A percentile compares a stretch with the other conserved stretches of the same genome.
These are phyloP conservation scores for Millerozyma miso DNA, from an alignment of 805 yeast species.

Conservation along the genomic window DNA sequence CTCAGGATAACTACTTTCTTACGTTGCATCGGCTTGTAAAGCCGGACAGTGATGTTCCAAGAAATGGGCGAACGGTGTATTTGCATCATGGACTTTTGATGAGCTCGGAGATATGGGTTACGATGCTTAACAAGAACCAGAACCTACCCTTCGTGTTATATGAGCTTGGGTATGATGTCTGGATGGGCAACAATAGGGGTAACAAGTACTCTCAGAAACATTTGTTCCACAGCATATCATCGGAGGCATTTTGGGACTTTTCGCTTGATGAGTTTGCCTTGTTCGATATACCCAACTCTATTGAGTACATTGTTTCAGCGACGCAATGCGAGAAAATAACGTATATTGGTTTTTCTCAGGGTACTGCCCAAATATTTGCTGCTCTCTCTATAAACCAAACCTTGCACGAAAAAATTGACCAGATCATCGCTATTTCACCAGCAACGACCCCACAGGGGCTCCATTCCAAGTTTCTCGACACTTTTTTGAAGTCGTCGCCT, in stretches of 20 bases:
- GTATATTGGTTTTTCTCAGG: conserved; percentile 90
- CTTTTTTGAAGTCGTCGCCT: conserved; percentile 74
- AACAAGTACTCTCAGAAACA: conserved; percentile 91
- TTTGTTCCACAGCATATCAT: conserved; percentile 25
- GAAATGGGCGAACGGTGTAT: conserved; percentile 52
- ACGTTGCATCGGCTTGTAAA: conserved; percentile 67
- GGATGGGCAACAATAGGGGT: conserved; percentile 62
- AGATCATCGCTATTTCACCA: conserved; percentile 83
- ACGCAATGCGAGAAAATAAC: conserved; percentile 44
- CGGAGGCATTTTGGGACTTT: conserved; percentile 77
- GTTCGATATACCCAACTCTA: conserved; percentile 81
- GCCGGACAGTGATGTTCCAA: conserved; percentile 11
- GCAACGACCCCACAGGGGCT: conserved; percentile 91
- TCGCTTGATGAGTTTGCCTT: conserved; percentile 88
- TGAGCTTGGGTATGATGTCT: conserved; percentile 87
- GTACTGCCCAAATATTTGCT: conserved; percentile 91
- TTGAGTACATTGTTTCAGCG: conserved; percentile 61
- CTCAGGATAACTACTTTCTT: conserved; percentile 72
- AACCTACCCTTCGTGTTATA: conserved; percentile 71
- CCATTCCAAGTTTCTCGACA: conserved; percentile 69
- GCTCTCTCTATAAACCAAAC: conserved; percentile 62
- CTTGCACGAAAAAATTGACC: conserved; percentile 51
- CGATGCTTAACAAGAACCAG: conserved; percentile 34
- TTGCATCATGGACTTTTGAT: conserved; percentile 90
- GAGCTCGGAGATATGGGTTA: conserved; percentile 76